phyloP scores from a whole-genome alignment of 2,329 filamentous ascomycete genomes.

The Aspergillus quadricinctus region DNA sequence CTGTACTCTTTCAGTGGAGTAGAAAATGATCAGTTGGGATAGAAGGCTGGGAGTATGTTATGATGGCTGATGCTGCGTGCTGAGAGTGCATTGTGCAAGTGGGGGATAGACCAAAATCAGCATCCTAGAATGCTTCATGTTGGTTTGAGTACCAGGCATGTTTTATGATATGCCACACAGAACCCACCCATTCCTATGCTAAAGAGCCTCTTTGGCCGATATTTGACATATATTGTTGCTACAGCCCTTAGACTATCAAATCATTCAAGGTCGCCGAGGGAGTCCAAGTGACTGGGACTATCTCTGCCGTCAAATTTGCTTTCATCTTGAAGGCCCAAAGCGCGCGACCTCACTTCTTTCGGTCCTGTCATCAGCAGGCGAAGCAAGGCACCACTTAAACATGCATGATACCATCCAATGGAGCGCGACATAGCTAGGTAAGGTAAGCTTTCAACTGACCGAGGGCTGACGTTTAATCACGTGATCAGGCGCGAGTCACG shows the following conservation, averaged over 20 bases:
- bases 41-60: not conserved
- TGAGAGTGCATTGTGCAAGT: not conserved
- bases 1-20: not conserved
- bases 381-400: not conserved
- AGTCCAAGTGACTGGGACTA: not conserved
- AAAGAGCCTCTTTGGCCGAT: no score
- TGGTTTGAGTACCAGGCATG: not conserved
- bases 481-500: slow-evolving; percentile 19
- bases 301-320: not conserved
- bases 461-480: slow-evolving; percentile 4
- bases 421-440: slow-evolving; percentile 6
- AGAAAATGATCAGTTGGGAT: not conserved
- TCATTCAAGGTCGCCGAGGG: not conserved
- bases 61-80: not conserved
- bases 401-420: slow-evolving; percentile 8
- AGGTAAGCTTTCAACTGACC: not conserved
- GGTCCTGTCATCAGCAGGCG: not conserved
- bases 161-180: no score
- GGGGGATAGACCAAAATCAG: not conserved
- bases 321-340: not conserved
- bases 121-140: not conserved
- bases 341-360: not conserved
- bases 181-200: no score
- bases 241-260: not conserved
- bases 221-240: no score